Evolutionary conservation across 2,329 filamentous ascomycete species (phyloP).

Genomic region (Venturia asperata): DNA sequence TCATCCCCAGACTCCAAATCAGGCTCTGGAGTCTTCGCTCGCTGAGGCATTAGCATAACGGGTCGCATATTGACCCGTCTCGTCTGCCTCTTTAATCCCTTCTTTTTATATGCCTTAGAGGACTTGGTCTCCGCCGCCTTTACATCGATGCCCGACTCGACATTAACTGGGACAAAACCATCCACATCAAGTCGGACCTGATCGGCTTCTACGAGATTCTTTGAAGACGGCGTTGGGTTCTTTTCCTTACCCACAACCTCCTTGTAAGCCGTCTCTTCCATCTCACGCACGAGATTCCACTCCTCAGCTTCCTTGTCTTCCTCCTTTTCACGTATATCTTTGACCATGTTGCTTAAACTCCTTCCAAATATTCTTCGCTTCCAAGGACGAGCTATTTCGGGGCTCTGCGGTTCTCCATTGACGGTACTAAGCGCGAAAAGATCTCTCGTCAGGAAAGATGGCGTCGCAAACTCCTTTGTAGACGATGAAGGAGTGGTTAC

Average conservation of each 20-base stretch:
- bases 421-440: conserved; percentile 41
- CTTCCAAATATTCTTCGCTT: conserved; percentile 48
- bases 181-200: conserved; percentile 44
- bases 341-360: conserved; percentile 67
- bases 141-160: conserved; percentile 48
- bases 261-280: conserved; percentile 45
- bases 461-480: conserved; percentile 54
- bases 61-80: conserved; percentile 51
- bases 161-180: conserved; percentile 47
- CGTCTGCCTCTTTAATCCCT: conserved; percentile 74
- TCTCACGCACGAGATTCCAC: conserved; percentile 63
- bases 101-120: conserved; percentile 67
- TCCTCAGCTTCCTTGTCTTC: conserved; percentile 62
- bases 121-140: conserved; percentile 39
- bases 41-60: conserved; percentile 25
- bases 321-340: conserved; percentile 61
- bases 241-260: conserved; percentile 23
- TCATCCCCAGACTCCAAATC: conserved; percentile 3
- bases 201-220: conserved; percentile 37
- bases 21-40: conserved; percentile 20
- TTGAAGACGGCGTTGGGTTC: conserved; percentile 23
- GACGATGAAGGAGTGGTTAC: conserved; percentile 32
- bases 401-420: conserved; percentile 28
- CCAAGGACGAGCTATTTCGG: conserved; percentile 32
- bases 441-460: conserved; percentile 58